Base-by-base conservation (phyloP, 192 early-diverging fungal genomes). In the Cetraspora pellucida region DNA sequence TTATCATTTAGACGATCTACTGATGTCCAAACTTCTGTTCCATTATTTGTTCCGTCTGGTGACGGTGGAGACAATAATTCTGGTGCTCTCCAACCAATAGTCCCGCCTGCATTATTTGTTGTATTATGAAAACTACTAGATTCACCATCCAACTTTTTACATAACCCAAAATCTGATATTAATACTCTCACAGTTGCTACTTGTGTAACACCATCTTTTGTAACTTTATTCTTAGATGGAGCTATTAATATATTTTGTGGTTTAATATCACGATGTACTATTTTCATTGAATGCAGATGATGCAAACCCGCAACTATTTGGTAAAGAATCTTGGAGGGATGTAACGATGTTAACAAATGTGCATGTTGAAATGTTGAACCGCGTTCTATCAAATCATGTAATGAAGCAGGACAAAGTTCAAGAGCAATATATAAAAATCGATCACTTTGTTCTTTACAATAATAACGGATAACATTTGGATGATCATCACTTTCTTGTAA, bases 261-360 rank as follows among this genome's bases (percentile, higher is more conserved):
- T 81, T 99, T 99, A 77, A 99, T 96, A 79, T 99, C 97, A 10
- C 97, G 90, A 81, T 99, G 97, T 4, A 99, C 97, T 77, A 99
- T 95, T 82, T 98, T 96, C 43, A 98, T 86, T 37, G 88, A 87
- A 79, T 99, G 97, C 16, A 99, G 80, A 75, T 98, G 94, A 58
- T 92, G 87, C 17, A 99, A 80, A 0, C 97, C 97, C 19, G 84
- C 80, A 67, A 94, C 89, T 49, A 98, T 94, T 82, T 98, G 96
- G 57, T 87, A 87, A 63, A 97, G 82, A 21, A 94, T 88, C 43
- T 88, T 86, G 68, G 87, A 85, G 8, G 93, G 89, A 57, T 91
- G 85, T 58, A 93, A 63, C 2, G 82, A 77, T 10, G 87, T 80
- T 10, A 86, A 81, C 25, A 88, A 75, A 49, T 86, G 77, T 54